Base-by-base conservation (phyloP, 352 stramenopile genomes). In the Pythium angustatum region DNA sequence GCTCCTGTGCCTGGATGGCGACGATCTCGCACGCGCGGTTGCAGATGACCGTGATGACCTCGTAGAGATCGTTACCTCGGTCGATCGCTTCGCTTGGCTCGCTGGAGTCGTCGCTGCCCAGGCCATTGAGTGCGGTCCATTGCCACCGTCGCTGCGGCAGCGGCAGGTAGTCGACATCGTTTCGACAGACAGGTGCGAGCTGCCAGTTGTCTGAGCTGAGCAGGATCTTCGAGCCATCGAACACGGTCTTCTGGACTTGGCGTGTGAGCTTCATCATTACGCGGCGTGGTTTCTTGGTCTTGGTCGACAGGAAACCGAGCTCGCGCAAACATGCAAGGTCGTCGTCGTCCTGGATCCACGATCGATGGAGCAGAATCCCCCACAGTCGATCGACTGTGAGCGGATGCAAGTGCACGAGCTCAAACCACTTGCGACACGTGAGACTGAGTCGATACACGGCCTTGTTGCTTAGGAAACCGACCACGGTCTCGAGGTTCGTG, bases 161-260 rank as follows among this genome's bases (percentile, higher is more conserved):
- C 19, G 64, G 47, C 3, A 62, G 22, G 27, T 71, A 66, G 21
- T 71, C 56, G 26, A 49, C 10, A 26, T 66, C 50, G 10, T 57
- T 30, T 10, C 40, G 43, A 31, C 64, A 71, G 2, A 76, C 58
- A 10, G 64, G 60, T 1, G 81, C 81, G 58, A 90, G 33, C 45
- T 86, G 78, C 81, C 81, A 90, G 44, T 58, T 82, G 21, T 90
- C 81, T 1, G 62, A 12, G 11, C 62, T 73, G 3, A 81, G 44
- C 12, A 90, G 55, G 31, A 76, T 62, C 45, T 88, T 88, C 67
- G 83, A 77, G 48, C 81, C 83, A 5, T 88, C 78, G 10, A 85
- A 49, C 33, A 73, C 70, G 6, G 78, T 40, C 14, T 77, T 77
- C 19, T 64, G 71, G 1, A 85, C 48, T 51, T 87, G 77, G 3